A percentile compares a stretch with the other conserved stretches of the same genome.
These are phyloP conservation scores for Diutina ranongensis DNA, from an alignment of 1,139 yeast genomes.

Conservation along the genomic window DNA sequence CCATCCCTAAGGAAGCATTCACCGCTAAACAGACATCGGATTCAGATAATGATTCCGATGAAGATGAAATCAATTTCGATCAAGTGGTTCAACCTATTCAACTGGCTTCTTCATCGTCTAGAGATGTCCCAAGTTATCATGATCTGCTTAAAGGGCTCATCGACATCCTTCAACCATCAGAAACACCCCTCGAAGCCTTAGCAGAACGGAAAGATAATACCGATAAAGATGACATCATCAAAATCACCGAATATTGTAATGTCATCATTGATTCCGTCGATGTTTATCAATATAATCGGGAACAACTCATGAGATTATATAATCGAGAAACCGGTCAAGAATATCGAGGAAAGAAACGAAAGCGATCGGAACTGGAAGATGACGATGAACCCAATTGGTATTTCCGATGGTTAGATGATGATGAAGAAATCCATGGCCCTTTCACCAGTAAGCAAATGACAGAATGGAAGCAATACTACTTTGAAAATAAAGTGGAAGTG, in stretches of 20 bases:
- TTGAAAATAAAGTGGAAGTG: conserved; percentile 37
- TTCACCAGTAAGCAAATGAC: conserved; percentile 42
- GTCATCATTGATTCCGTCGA: conserved; percentile 28
- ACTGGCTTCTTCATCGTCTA: background rate
- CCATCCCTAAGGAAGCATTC: background rate
- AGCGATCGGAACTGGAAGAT: too few relatives aligned
- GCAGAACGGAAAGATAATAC: conserved; percentile 11
- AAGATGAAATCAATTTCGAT: conserved; percentile 6
- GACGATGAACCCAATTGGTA: too few relatives aligned
- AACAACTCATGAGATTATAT: conserved; percentile 46
- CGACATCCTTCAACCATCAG: conserved; percentile 41
- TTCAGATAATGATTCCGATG: conserved; percentile 9
- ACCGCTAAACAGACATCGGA: background rate
- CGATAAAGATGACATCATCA: conserved; percentile 17
- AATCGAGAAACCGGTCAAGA: conserved; percentile 38
- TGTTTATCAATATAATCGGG: conserved; percentile 45
- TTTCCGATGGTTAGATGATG: conserved; percentile 45
- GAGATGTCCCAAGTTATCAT: too few relatives aligned
- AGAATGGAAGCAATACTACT: conserved; percentile 49
- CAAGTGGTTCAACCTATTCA: background rate
- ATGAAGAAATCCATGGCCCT: conserved; percentile 44
- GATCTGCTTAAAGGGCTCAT: conserved; percentile 18
- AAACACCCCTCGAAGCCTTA: conserved; percentile 53
- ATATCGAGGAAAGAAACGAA: conserved; percentile 17
- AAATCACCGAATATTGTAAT: conserved; percentile 42